Conservation (phyloP, 208 protist species). For the Angomonas desouzai region DNA sequence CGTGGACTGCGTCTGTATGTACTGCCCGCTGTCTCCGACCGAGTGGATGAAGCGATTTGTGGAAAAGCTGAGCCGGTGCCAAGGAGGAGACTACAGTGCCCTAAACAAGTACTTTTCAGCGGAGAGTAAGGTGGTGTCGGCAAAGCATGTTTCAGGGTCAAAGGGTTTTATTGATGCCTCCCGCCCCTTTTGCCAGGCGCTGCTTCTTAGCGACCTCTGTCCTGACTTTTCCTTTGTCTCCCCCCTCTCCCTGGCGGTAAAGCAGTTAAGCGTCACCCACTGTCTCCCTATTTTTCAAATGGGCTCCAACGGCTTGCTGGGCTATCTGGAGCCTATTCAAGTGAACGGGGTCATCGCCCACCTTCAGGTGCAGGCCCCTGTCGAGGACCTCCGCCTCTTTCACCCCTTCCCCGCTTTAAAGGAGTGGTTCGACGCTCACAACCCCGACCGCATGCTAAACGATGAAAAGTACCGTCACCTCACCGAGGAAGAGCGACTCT, state of each 20-base stretch:
- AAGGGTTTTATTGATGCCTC: not conserved
- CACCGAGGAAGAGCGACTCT: constrained; percentile 17
- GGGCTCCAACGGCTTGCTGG: constrained; percentile 85
- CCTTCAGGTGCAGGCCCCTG: too few species aligned
- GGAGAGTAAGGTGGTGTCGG: not conserved
- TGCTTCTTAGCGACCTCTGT: constrained; percentile 50
- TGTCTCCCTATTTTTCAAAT: constrained; percentile 78
- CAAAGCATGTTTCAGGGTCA: not conserved
- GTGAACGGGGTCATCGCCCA: constrained; percentile 47
- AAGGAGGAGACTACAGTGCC: not conserved
- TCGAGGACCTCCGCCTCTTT: constrained; percentile 87
- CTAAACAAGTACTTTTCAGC: not conserved
- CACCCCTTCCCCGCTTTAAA: constrained; percentile 82
- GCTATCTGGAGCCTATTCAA: constrained; percentile 75
- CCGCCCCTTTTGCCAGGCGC: not conserved
- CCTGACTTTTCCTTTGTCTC: constrained; percentile 31
- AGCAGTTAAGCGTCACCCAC: constrained; percentile 11
- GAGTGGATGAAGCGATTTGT: constrained; percentile 42
- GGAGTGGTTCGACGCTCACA: constrained; percentile 50
- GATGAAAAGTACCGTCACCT: constrained; percentile 24
- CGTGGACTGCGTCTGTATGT: constrained; percentile 42
- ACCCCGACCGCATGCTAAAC: constrained; percentile 31
- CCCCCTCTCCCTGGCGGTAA: constrained; percentile 19
- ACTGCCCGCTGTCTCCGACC: constrained; percentile 15
- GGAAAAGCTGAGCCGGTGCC: not conserved